phyloP scores from a whole-genome alignment of 192 early-diverging fungal genomes.

The Coemansia sp. region DNA sequence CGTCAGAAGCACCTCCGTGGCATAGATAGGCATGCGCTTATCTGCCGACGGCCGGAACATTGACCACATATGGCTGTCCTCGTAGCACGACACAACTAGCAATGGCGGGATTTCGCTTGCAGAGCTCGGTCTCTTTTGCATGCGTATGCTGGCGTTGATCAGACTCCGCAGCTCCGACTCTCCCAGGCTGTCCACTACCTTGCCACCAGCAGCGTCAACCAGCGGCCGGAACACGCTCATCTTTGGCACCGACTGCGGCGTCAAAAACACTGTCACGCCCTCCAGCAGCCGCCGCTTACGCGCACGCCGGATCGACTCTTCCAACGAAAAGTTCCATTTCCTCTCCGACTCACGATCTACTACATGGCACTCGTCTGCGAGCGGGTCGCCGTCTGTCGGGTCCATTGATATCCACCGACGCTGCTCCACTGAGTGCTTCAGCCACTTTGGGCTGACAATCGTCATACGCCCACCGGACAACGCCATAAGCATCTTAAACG shows the following conservation, averaged over 20 bases:
- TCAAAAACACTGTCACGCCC: constrained; percentile 46
- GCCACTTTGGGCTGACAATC: constrained; percentile 41
- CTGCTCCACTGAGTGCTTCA: constrained; percentile 40
- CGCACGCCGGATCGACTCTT: constrained; percentile 31
- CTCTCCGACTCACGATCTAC: constrained; percentile 29
- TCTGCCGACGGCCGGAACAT: constrained; percentile 15
- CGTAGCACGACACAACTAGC: constrained; percentile 40
- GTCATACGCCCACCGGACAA: constrained; percentile 33
- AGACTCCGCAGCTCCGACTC: constrained; percentile 21
- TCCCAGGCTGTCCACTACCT: constrained; percentile 30
- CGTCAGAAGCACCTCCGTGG: constrained; percentile 31
- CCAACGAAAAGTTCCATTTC: constrained; percentile 29
- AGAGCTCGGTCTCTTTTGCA: constrained; percentile 2
- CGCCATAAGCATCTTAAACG: constrained; percentile 60
- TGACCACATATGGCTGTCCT: constrained; percentile 40
- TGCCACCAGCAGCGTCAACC: constrained; percentile 44
- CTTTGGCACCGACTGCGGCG: constrained; percentile 29
- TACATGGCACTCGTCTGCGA: constrained; percentile 20
- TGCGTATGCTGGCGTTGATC: constrained; percentile 20
- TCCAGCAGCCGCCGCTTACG: constrained; percentile 29
- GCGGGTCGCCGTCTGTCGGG: constrained; percentile 3
- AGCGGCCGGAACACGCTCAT: constrained; percentile 33
- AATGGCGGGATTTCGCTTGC: constrained; percentile 29
- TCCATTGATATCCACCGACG: constrained; percentile 38
- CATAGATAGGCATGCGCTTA: constrained; percentile 29